Evolutionary conservation across 2,329 filamentous ascomycete species (phyloP).

Genomic region (Fusarium nematophilum): DNA sequence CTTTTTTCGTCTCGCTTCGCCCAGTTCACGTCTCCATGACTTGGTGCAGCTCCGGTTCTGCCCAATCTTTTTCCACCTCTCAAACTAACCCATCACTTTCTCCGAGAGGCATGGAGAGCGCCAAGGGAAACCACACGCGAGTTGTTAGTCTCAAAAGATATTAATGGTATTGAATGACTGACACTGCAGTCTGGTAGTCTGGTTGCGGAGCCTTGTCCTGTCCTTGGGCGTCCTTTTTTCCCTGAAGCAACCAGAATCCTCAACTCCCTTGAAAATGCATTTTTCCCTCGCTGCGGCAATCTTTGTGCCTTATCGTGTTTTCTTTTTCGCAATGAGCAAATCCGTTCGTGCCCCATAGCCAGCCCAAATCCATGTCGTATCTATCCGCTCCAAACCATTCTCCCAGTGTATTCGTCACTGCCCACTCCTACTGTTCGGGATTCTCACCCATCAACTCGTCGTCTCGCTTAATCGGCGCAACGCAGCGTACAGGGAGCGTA

Average conservation of each 20-base stretch:
- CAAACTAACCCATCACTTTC: background rate
- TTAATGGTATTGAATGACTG: slow-evolving; percentile 20
- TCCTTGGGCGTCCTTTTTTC: slow-evolving; percentile 18
- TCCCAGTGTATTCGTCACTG: background rate
- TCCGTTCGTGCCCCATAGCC: background rate
- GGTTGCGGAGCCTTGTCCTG: slow-evolving; percentile 11
- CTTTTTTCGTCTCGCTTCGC: background rate
- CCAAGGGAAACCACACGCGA: background rate
- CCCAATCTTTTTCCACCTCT: background rate
- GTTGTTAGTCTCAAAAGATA: background rate
- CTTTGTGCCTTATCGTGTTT: slow-evolving; percentile 1
- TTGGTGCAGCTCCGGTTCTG: too few relatives aligned
- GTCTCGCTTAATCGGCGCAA: background rate
- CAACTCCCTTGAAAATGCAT: slow-evolving; percentile 36
- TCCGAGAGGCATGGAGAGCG: background rate
- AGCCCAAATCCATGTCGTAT: background rate
- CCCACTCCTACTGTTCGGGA: background rate
- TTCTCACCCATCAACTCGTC: background rate
- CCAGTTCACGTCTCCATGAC: too few relatives aligned
- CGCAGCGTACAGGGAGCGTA: background rate
- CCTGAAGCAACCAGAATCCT: slow-evolving; percentile 17
- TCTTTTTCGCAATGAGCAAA: slow-evolving; percentile 5
- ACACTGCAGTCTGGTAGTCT: slow-evolving; percentile 9
- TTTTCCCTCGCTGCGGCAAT: background rate
- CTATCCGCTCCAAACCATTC: background rate